These are phyloP conservation scores for Calvatia gigantea DNA, from an alignment of 768 basidiomycete genomes.

Conservation along the genomic window DNA sequence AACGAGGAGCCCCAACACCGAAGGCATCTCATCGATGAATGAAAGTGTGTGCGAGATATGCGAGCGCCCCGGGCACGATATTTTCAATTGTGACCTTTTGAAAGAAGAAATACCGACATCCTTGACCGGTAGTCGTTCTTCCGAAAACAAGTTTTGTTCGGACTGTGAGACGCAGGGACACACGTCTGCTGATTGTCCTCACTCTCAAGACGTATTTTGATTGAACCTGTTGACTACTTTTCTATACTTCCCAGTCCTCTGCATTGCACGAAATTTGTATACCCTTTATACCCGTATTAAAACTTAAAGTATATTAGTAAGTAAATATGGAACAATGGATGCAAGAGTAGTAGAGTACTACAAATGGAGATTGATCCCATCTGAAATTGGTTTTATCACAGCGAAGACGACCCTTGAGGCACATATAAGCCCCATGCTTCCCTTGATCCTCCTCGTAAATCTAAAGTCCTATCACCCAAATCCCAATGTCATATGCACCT, in stretches of 20 bases:
- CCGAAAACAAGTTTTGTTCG: conserved; percentile 58
- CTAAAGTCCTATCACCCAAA: neutral
- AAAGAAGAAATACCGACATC: conserved; percentile 45
- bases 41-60: conserved; percentile 76
- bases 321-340: conserved; percentile 11
- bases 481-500: conserved; percentile 71
- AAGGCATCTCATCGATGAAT: conserved; percentile 14
- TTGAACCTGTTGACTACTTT: conserved; percentile 4
- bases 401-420: neutral
- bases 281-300: conserved; percentile 24
- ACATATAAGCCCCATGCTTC: neutral
- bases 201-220: conserved; percentile 85
- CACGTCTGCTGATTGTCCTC: conserved; percentile 71
- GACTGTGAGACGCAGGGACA: conserved; percentile 86
- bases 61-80: conserved; percentile 81
- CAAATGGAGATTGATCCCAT: neutral
- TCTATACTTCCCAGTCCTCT: too few relatives aligned
- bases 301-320: conserved; percentile 15
- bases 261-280: conserved; percentile 21
- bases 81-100: conserved; percentile 78
- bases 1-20: conserved; percentile 22
- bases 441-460: too few relatives aligned
- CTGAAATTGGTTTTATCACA: neutral
- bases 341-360: conserved; percentile 4
- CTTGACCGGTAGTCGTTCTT: conserved; percentile 17